A percentile compares a stretch with the other conserved stretches of the same genome.
These are phyloP conservation scores for Trypanosoma congolense DNA, from an alignment of 208 protist genomes.

Conservation along the genomic window DNA sequence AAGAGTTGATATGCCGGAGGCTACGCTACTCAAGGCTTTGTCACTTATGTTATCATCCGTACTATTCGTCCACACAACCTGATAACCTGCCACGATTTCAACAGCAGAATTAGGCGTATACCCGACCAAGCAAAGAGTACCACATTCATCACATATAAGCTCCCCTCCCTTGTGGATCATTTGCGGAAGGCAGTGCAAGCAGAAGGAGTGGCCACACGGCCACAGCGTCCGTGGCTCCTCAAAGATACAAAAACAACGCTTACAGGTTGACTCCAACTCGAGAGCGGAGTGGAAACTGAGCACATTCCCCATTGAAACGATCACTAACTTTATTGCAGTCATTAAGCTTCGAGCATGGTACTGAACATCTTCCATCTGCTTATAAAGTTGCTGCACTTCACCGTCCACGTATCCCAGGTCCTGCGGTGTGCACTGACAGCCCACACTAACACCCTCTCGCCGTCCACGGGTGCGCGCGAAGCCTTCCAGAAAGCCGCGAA, in stretches of 20 bases:
- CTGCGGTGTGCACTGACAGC: slow-evolving; percentile 59
- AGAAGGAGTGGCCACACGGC: slow-evolving; percentile 89
- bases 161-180: slow-evolving; percentile 78
- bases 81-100: slow-evolving; percentile 77
- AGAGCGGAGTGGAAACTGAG: slow-evolving; percentile 80
- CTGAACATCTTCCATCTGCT: slow-evolving; percentile 65
- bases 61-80: slow-evolving; percentile 24
- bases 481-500: slow-evolving; percentile 48
- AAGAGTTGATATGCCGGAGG: neutral
- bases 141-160: slow-evolving; percentile 83
- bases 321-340: slow-evolving; percentile 49
- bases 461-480: slow-evolving; percentile 35
- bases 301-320: slow-evolving; percentile 68
- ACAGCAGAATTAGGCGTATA: slow-evolving; percentile 81
- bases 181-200: slow-evolving; percentile 56
- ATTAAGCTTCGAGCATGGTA: slow-evolving; percentile 61
- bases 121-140: slow-evolving; percentile 70
- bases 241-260: slow-evolving; percentile 83
- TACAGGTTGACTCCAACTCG: slow-evolving; percentile 85
- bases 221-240: slow-evolving; percentile 76
- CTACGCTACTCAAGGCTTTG: slow-evolving; percentile 5
- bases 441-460: slow-evolving; percentile 31
- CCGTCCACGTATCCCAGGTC: slow-evolving; percentile 75
- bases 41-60: slow-evolving; percentile 9
- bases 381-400: slow-evolving; percentile 42